Base-by-base conservation (phyloP, 176 grass and related monocot genomes). In the Hordeum marinum region DNA sequence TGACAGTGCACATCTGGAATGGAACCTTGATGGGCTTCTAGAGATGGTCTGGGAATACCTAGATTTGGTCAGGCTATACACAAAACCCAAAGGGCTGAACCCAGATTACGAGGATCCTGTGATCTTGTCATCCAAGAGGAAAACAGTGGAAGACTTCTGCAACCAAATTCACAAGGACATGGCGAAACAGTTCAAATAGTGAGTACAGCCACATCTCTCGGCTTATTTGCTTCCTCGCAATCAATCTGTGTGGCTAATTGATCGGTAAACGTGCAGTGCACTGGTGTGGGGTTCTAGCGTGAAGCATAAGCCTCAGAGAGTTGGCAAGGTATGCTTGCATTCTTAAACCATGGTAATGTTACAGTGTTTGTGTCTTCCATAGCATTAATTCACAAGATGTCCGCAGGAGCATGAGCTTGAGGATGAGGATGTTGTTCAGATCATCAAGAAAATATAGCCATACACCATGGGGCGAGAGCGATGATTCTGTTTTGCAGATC, bases 91-190 rank as follows among this genome's bases (percentile, higher is more conserved):
- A 76, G 93, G 96, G 20, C 61, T 95, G 77, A 98, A 95, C 88
- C 96, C 96, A 15, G 96, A 98, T 82, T 98, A 98, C 1, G 96
- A 98, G 60, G 96, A 98, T 72, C 96, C 96, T 92, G 93, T 98
- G 25, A 95, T 98, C 8, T 69, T 95, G 43, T 94, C 96, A 31
- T 89, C 93, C 0, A 98, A 90, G 87, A 95, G 21, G 87, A 93
- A 87, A 85, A 85, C 96, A n/a, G 85, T 98, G 13, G 96, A 98
- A 2, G 96, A 98, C 85, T 98, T 98, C 80, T 98, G 96, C 80
- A 34, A 81, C 73, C 85, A 91, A 82, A 98, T 98, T 76, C 96
- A 98, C 77, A 98, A 98, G 75, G 96, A 98, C 83, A 98, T 98
- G 96, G 67, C 85, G 9, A 98, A 98, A 46, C 96, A 95, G 27